Base-by-base conservation (phyloP, 441 rosid species). In the Gossypium aridum region DNA sequence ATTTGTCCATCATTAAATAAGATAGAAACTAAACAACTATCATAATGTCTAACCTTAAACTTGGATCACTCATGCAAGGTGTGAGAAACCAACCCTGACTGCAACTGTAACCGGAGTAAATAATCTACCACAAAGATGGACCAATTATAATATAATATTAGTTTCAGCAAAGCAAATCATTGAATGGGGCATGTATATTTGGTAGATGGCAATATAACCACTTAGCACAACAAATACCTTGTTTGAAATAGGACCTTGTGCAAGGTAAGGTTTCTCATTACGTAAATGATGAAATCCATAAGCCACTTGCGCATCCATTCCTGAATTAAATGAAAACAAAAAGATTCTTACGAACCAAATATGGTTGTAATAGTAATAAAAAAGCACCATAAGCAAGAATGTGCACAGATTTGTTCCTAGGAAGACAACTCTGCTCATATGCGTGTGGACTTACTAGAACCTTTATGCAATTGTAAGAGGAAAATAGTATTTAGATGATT, bases 281-380 rank as follows among this genome's bases (percentile, higher is more conserved):
- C 98, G 97, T 80, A 96, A 83, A 84, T 89, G 90, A 76, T 96
- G 99, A 83, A 96, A 96, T 57, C 99, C 94, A 73, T 92, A 93
- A 62, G 97, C 99, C 71, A 96, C 94, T 84, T 92, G 97, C 75
- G 98, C 99, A 79, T 96, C 98, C 99, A 96, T 96, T 73, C 98
- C 98, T 91, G 83, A 26, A 77, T 47, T 70, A 61, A 69, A 70
- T n/a, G 64, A 62, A 26, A 53, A 47, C 19, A 72, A 71, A 37
- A 75, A 69, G 57, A 62, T 25, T 47, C 17, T 22, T 34, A 39
- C 59, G 51, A 56, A 56, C 22, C 43, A 76, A 17, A 49, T 23
- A 45, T 25, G 39, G 56, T 23, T 39, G 49, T 4, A 62, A 73
- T 12, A 43, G 16, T 62, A 49, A 62, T 3, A 20, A 17, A 4